phyloP scores from a whole-genome alignment of 176 grass and related monocot species.

The Paspalum notatum region DNA sequence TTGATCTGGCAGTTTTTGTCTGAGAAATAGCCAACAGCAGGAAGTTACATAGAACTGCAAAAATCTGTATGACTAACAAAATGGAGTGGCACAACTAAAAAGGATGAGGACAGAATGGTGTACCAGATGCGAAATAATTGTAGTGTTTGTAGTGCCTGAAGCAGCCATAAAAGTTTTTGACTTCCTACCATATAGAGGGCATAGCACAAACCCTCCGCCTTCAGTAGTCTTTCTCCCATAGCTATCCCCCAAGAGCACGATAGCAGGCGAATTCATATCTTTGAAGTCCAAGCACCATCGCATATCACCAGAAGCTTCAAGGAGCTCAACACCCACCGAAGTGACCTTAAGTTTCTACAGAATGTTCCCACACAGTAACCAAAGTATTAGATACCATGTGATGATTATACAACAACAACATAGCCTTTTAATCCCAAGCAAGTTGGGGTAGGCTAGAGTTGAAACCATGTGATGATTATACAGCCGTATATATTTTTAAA shows the following conservation, averaged over 20 bases:
- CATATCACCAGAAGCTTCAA: conserved; percentile 73
- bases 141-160: conserved; percentile 73
- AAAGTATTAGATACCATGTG: conserved; percentile 30
- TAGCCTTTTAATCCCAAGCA: too few species aligned
- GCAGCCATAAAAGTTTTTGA: conserved; percentile 94
- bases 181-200: conserved; percentile 92
- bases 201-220: conserved; percentile 89
- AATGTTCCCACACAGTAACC: conserved; percentile 27
- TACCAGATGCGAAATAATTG: conserved; percentile 92
- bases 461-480: conserved; percentile 29
- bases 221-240: conserved; percentile 80
- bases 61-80: conserved; percentile 6
- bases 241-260: conserved; percentile 72
- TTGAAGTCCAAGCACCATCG: conserved; percentile 98
- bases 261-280: conserved; percentile 89
- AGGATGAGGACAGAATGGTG: conserved; percentile 2
- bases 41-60: conserved; percentile 19
- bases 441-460: too few species aligned
- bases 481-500: neutral
- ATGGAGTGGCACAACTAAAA: conserved; percentile 1
- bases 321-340: conserved; percentile 75
- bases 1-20: conserved; percentile 85
- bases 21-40: conserved; percentile 44
- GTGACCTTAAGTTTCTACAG: conserved; percentile 96
- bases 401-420: conserved; percentile 42